Evolutionary conservation across 441 rosid genomes (phyloP), one percentile per base, ranked within the genome.

Genomic region (Gossypium davidsonii): DNA sequence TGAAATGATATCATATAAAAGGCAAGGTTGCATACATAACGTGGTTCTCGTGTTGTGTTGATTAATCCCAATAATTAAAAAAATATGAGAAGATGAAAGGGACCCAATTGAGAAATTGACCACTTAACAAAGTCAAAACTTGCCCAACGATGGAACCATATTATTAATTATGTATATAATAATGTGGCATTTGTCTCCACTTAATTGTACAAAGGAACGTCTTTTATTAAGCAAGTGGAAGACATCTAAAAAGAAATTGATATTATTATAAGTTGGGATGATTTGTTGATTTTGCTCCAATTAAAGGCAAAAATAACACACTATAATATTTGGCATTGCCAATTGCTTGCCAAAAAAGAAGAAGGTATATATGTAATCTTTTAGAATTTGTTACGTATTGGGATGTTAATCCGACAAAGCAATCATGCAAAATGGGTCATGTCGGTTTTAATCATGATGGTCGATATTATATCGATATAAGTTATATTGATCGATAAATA

Each of bases 171-270:
- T 57, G 6, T 53, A 18, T 18, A 6, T 8, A 7, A 58, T 60
- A 58, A 52, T 52, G 25, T 44, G 10, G 64, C 11, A n/a, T 48
- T 72, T 71, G 63, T 57, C 52, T 71, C 63, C 67, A 73, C 63
- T 42, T 70, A 67, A 39, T 23, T 14, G 6, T 18, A 21, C 18
- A 44, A 65, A 44, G 17, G 31, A 42, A 4, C 37, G 28, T 12
- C 37, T 58, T 34, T 25, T 26, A 23, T 7, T 67, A 20, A 28
- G 71, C 51, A 20, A 75, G 81, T 82, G 83, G 78, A 49, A 73
- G 73, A 67, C 83, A 77, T 69, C 83, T 46, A 76, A 67, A 62
- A 31, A 60, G 1, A 61, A n/a, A 61, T 4, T 51, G 2, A 14
- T 61, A 28, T 21, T 25, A 23, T 11, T 23, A 58, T 57, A 10